phyloP scores from a whole-genome alignment of 2,329 filamentous ascomycete genomes.

The Cladosporium sphaerospermum region DNA sequence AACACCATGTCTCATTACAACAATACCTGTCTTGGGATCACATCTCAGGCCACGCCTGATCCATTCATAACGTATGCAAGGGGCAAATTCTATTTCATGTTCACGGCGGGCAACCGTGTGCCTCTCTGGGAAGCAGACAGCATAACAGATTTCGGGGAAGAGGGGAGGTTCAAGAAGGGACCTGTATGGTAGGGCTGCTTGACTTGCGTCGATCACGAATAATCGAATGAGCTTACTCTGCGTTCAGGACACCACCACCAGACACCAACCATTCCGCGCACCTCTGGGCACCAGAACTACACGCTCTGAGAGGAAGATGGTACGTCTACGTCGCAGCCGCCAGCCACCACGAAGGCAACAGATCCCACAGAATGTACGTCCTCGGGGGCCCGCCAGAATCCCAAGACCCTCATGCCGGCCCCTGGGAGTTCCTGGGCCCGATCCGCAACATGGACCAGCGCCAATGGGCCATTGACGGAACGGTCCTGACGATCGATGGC shows the following conservation, averaged over 20 bases:
- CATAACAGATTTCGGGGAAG: conserved; percentile 33
- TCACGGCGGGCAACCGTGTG: conserved; percentile 39
- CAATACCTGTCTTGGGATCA: conserved; percentile 38
- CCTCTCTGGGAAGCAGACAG: conserved; percentile 38
- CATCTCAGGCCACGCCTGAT: conserved; percentile 36
- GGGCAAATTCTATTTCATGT: conserved; percentile 42
- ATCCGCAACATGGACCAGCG: conserved; percentile 35
- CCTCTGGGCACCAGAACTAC: conserved; percentile 53
- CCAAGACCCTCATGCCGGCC: conserved; percentile 25
- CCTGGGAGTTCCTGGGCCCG: conserved; percentile 39
- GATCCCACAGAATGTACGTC: conserved; percentile 41
- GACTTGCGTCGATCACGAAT: not conserved
- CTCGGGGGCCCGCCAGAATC: conserved; percentile 35
- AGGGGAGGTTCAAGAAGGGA: conserved; percentile 28
- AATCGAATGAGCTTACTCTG: not conserved
- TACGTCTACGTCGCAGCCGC: conserved; percentile 48
- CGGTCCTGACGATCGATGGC: conserved; percentile 35
- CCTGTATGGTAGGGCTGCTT: conserved; percentile 31
- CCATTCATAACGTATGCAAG: conserved; percentile 40
- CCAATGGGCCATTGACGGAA: conserved; percentile 46
- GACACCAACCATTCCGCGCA: conserved; percentile 39
- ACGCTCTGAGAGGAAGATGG: conserved; percentile 46
- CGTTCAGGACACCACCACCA: conserved; percentile 34
- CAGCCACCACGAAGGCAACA: conserved; percentile 38
- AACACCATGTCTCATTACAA: conserved; percentile 19